phyloP scores from a whole-genome alignment of 129 eudicot genomes.

The Tagetes erecta region DNA sequence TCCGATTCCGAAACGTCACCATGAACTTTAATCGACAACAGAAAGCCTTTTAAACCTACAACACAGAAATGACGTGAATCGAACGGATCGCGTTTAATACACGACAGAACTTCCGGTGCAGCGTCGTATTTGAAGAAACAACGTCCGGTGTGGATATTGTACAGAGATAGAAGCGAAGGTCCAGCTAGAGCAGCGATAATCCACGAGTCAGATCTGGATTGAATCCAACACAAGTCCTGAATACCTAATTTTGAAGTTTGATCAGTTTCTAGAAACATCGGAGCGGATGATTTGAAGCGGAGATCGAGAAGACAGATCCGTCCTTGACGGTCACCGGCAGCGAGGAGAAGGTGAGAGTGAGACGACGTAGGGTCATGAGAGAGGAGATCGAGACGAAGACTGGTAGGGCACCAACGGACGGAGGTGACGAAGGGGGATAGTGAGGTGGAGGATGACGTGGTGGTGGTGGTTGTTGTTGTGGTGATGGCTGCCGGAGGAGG shows the following conservation, averaged over 20 bases:
- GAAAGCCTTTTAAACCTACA: constrained; percentile 65
- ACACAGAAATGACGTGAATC: constrained; percentile 78
- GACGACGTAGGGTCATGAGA: constrained; percentile 47
- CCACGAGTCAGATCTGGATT: constrained; percentile 61
- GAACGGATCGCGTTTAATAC: constrained; percentile 75
- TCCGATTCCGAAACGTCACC: constrained; percentile 63
- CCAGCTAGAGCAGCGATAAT: constrained; percentile 70
- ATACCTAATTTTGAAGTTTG: constrained; percentile 47
- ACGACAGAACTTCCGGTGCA: constrained; percentile 58
- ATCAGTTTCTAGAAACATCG: constrained; percentile 50
- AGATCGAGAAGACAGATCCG: constrained; percentile 72
- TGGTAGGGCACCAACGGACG: constrained; percentile 78
- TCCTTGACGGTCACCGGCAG: constrained; percentile 94
- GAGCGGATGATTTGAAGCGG: constrained; percentile 45
- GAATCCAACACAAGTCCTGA: constrained; percentile 91
- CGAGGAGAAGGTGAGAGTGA: constrained; percentile 60
- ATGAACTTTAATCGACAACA: constrained; percentile 48
- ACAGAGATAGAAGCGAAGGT: constrained; percentile 60
- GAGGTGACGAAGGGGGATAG: constrained; percentile 78
- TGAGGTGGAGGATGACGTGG: constrained; percentile 54
- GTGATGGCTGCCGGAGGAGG: constrained; percentile 57
- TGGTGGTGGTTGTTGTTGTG: constrained; percentile 35
- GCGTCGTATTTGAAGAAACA: constrained; percentile 90
- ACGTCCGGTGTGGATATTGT: constrained; percentile 47
- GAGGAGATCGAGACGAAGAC: constrained; percentile 56